Evolutionary conservation across 345 rosid species (phyloP).

Genomic region (Limnanthes douglasii): DNA sequence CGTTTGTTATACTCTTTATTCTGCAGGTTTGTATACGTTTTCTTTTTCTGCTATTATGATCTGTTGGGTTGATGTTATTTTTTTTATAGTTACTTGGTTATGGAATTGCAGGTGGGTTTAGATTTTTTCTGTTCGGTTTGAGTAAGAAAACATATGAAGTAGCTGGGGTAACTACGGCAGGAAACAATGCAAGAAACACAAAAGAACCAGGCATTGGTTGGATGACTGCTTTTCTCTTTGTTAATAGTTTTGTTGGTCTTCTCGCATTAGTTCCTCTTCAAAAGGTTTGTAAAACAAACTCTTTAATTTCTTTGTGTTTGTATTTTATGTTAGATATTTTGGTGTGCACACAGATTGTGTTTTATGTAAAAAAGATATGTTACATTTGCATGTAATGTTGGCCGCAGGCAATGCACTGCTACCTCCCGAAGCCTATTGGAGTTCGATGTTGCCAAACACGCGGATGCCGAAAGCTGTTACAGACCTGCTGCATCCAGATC

Average conservation of each 20-base stretch:
- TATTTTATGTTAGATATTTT: no score
- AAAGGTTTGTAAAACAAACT: constrained; percentile 24
- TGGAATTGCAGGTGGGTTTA: constrained; percentile 67
- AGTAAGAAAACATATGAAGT: constrained; percentile 50
- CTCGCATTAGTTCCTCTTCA: constrained; percentile 79
- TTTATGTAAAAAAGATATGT: no score
- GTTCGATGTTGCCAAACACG: no score
- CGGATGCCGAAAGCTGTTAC: no score
- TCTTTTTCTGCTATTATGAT: neutral
- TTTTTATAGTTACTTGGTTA: neutral
- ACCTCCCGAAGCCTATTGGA: no score
- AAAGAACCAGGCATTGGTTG: constrained; percentile 83
- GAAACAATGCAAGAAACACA: constrained; percentile 44
- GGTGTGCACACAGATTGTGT: no score
- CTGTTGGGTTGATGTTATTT: neutral
- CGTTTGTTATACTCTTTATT: constrained; percentile 80
- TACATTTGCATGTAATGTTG: no score
- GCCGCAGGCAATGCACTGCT: no score
- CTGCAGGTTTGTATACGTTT: constrained; percentile 41
- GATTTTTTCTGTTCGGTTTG: constrained; percentile 78
- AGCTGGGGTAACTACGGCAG: constrained; percentile 49
- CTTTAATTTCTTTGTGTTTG: neutral
- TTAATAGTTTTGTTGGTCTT: constrained; percentile 66
- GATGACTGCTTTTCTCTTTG: constrained; percentile 82
- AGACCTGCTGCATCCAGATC: no score